phyloP scores from a whole-genome alignment of 768 basidiomycete species.

The Podaxis sp. region DNA sequence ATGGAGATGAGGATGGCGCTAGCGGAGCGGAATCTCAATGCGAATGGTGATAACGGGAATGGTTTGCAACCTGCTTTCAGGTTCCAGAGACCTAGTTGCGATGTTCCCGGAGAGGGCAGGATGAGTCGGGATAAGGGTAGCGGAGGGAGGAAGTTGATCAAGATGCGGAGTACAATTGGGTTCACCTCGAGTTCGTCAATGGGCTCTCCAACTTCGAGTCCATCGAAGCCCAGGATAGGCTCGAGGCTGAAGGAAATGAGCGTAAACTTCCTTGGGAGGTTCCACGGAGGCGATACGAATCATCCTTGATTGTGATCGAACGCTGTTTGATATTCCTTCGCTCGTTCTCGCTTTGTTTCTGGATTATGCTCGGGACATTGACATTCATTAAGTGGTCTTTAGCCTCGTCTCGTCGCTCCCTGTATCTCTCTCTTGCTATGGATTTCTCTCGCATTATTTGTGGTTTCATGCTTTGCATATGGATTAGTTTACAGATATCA shows the following conservation, averaged over 20 bases:
- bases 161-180: conserved; percentile 4
- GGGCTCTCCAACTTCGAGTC: conserved; percentile 2
- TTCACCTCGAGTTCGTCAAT: neutral
- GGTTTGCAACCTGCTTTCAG: neutral
- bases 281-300: conserved; percentile 2
- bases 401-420: neutral
- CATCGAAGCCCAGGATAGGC: conserved; percentile 4
- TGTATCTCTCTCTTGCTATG: neutral
- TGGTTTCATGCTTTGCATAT: neutral
- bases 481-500: neutral
- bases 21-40: conserved; percentile 24
- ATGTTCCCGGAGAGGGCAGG: neutral
- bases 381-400: neutral
- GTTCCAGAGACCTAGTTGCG: conserved; percentile 5
- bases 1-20: conserved; percentile 57
- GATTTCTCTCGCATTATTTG: neutral
- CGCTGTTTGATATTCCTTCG: neutral
- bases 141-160: neutral
- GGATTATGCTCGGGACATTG: neutral
- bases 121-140: neutral
- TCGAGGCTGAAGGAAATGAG: conserved; percentile 10
- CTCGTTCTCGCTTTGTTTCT: neutral
- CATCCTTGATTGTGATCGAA: neutral
- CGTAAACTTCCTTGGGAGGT: conserved; percentile 3
- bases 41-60: neutral